Evolutionary conservation across 495 filamentous ascomycete genomes (phyloP).

Genomic region (Trichoderma orchidacearum): DNA sequence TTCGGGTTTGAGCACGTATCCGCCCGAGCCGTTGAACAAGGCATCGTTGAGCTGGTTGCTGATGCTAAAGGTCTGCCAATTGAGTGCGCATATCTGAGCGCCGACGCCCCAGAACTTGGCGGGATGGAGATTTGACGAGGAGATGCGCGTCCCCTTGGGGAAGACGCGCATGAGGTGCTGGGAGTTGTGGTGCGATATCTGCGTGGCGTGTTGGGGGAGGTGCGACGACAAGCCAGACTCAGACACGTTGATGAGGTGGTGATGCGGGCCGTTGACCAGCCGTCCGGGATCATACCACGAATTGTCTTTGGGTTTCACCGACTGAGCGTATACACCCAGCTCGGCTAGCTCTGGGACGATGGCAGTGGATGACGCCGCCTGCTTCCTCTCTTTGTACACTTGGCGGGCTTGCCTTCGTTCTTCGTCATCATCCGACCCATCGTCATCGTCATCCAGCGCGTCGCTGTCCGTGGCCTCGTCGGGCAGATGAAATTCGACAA

Average conservation of each 20-base stretch:
- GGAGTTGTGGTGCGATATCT: slow-evolving; percentile 36
- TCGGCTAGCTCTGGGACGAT: slow-evolving; percentile 41
- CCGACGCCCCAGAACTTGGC: slow-evolving; percentile 39
- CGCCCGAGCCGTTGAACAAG: slow-evolving; percentile 35
- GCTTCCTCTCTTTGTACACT: slow-evolving; percentile 27
- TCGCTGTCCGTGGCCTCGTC: slow-evolving; percentile 21
- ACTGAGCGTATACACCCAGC: slow-evolving; percentile 42
- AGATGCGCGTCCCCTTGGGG: slow-evolving; percentile 43
- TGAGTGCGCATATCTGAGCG: slow-evolving; percentile 41
- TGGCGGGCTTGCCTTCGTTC: slow-evolving; percentile 23
- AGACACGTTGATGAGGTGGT: slow-evolving; percentile 45
- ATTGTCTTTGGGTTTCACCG: slow-evolving; percentile 37
- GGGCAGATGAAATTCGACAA: slow-evolving; percentile 40
- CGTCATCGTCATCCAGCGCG: slow-evolving; percentile 7
- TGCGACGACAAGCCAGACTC: slow-evolving; percentile 30
- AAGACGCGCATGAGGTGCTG: slow-evolving; percentile 40
- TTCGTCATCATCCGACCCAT: slow-evolving; percentile 19
- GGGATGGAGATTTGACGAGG: slow-evolving; percentile 36
- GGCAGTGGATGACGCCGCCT: slow-evolving; percentile 12
- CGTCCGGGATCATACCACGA: slow-evolving; percentile 29
- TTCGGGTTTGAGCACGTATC: slow-evolving; percentile 40
- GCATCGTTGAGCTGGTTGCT: slow-evolving; percentile 43
- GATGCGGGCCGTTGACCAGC: slow-evolving; percentile 30
- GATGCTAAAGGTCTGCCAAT: slow-evolving; percentile 42
- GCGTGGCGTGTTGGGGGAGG: slow-evolving; percentile 15